Percentiles rank a stretch among this genome's conserved stretches.
Evolutionary conservation across 805 yeast species (phyloP).

Genomic region (Metschnikowia drakensbergensis): DNA sequence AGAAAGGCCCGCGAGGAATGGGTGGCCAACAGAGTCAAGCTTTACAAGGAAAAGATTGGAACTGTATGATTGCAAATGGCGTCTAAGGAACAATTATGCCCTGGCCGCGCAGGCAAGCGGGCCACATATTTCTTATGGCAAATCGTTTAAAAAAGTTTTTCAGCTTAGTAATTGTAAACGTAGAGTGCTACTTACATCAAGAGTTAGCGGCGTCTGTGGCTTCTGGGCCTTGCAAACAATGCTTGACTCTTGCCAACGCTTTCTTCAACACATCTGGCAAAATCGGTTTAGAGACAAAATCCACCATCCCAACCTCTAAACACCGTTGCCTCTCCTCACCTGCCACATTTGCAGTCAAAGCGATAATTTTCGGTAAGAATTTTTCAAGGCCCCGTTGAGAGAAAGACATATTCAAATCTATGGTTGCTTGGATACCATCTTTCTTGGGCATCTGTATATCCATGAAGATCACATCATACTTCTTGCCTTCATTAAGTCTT

Average conservation of each 20-base stretch:
- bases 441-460: constrained; percentile 54
- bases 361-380: constrained; percentile 39
- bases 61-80: not conserved
- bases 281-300: constrained; percentile 51
- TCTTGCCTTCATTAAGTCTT: constrained; percentile 21
- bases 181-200: not conserved
- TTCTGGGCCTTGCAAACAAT: not conserved
- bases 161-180: not conserved
- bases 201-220: not conserved
- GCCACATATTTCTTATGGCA: not conserved
- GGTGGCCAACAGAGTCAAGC: constrained; percentile 27
- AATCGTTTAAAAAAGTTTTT: not conserved
- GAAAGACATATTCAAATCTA: constrained; percentile 34
- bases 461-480: constrained; percentile 52
- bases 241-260: constrained; percentile 25
- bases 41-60: constrained; percentile 11
- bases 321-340: constrained; percentile 49
- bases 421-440: constrained; percentile 54
- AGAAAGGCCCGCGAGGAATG: constrained; percentile 25
- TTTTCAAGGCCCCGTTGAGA: constrained; percentile 15
- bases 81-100: too few relatives aligned
- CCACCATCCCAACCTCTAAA: constrained; percentile 48
- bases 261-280: constrained; percentile 42
- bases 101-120: not conserved
- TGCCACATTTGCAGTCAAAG: constrained; percentile 52